Base-by-base conservation (phyloP, 1,284 basidiomycete genomes). In the Moniliophthora roreri region DNA sequence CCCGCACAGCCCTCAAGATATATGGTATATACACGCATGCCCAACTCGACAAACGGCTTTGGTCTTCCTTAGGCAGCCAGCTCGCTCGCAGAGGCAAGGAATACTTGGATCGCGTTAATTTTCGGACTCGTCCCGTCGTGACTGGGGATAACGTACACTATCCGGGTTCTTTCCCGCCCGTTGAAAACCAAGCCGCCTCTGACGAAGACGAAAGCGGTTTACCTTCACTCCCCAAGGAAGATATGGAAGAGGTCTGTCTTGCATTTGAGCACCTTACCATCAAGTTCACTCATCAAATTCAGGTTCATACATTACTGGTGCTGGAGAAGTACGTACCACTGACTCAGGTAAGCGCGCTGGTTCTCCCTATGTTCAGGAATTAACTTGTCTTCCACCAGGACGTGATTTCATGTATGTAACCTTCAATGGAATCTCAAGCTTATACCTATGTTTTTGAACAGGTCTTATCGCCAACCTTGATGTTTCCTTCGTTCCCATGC, bases 11-110 rank as follows among this genome's bases (percentile, higher is more conserved):
- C 1, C 71, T 86, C 53, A 75, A 73, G 42, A 72, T 88, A 16
- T 87, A 82, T 55, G 83, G 82, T 0, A 74, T 88, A 8, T 84
- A 80, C 52, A 85, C 81, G 0, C 84, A 86, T 51, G 76, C 79
- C 0, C 81, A 85, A 57, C 63, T 85, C 24, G 76, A 80, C 53
- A 60, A 69, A 48, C 75, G 75, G 23, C 71, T 82, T 37, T 87
- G 86, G 86, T 75, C 81, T 21, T 75, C 76, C 0, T 65, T 88
- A 44, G 76, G 79, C 1, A 66, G 69, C 7, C 80, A 85, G 41
- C 69, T 87, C 3, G 68, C 64, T 3, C 71, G 71, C 10, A 79
- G 75, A 60, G 83, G 86, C 7, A 74, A 71, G 50, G 78, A 82
- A 56, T 87, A 88, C 58, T 66, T 66, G 24, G 62, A 65, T 11